These are phyloP conservation scores for Oemleria cerasiformis DNA, from an alignment of 306 rosid species.

Conservation along the genomic window DNA sequence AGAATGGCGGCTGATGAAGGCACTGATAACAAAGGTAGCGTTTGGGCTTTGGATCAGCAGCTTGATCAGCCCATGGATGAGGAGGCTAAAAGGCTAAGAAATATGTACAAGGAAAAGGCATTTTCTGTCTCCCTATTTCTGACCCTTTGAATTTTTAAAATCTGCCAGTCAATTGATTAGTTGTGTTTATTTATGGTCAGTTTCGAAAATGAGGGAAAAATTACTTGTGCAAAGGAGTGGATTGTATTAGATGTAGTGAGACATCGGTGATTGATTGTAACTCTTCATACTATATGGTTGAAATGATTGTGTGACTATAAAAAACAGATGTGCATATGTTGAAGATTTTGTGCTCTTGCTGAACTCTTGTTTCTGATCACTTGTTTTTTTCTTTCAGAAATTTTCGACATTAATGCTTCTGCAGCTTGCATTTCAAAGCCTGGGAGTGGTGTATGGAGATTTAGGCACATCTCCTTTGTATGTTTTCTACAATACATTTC, in stretches of 20 bases:
- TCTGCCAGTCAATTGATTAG: background rate
- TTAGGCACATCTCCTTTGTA: constrained; percentile 8
- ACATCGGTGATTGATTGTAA: background rate
- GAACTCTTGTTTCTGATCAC: background rate
- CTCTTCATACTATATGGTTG: background rate
- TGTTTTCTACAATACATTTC: constrained; percentile 31
- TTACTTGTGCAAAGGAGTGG: no score
- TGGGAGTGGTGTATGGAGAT: constrained; percentile 3
- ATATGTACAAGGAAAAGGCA: constrained; percentile 1
- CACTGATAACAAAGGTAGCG: background rate
- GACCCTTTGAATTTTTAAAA: background rate
- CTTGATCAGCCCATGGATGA: constrained; percentile 13
- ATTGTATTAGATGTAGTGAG: background rate
- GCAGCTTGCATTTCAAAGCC: constrained; percentile 9
- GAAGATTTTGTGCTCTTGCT: background rate
- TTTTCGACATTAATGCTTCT: background rate
- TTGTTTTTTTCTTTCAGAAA: background rate
- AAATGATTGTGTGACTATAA: background rate
- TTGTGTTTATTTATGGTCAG: background rate
- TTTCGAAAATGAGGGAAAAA: background rate
- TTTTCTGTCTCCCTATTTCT: background rate
- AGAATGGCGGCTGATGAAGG: background rate
- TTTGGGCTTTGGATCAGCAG: constrained; percentile 4
- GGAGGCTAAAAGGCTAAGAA: constrained; percentile 1
- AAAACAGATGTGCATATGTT: background rate